Evolutionary conservation across 2,329 filamentous ascomycete genomes (phyloP).

Genomic region (Tolypocladium endophyticum): DNA sequence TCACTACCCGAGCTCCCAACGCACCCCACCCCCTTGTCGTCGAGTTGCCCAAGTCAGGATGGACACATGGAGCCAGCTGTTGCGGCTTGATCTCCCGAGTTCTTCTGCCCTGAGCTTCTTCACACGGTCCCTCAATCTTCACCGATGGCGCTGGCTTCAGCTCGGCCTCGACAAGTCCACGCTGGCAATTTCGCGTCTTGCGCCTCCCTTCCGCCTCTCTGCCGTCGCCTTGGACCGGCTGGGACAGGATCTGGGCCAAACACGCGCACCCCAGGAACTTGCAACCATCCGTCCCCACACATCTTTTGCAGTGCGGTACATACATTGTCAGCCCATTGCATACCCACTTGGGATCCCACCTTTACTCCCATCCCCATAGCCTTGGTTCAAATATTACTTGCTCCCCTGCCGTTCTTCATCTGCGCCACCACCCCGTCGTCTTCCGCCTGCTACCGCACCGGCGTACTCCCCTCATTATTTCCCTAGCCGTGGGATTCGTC

Average conservation of each 20-base stretch:
- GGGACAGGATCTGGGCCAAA: neutral
- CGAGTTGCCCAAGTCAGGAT: conserved; percentile 5
- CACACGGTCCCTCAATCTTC: conserved; percentile 1
- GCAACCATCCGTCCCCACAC: neutral
- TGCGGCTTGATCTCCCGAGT: neutral
- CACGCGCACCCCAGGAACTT: neutral
- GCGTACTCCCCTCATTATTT: conserved; percentile 5
- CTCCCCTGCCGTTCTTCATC: conserved; percentile 19
- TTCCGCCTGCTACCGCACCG: conserved; percentile 1
- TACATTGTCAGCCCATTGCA: conserved; percentile 20
- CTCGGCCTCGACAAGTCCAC: neutral
- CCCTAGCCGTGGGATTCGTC: conserved; percentile 2
- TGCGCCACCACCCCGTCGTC: conserved; percentile 18
- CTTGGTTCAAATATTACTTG: conserved; percentile 21
- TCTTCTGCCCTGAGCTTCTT: neutral
- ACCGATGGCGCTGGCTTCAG: neutral
- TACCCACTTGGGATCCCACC: conserved; percentile 25
- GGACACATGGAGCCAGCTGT: conserved; percentile 2
- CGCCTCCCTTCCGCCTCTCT: neutral
- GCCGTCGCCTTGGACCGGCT: neutral
- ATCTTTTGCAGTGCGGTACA: conserved; percentile 5
- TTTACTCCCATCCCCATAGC: conserved; percentile 18
- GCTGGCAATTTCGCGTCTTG: neutral
- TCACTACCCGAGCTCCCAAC: neutral
- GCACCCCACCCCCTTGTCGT: conserved; percentile 2